These are phyloP conservation scores for Jamesozyma lodderae DNA, from an alignment of 805 yeast species.

Conservation along the genomic window DNA sequence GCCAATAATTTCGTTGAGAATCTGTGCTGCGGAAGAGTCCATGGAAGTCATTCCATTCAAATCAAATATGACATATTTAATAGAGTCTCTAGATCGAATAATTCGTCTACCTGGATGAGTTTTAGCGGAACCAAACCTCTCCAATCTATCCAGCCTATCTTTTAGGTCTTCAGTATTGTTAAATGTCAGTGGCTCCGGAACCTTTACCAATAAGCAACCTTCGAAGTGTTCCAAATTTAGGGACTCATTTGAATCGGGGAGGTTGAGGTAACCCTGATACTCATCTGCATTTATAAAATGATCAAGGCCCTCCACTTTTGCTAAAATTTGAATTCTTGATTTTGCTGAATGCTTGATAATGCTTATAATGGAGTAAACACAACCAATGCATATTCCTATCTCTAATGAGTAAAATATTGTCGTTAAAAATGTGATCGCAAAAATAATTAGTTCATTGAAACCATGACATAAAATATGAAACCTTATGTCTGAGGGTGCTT, in stretches of 20 bases:
- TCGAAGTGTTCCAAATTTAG: constrained; percentile 40
- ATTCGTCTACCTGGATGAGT: constrained; percentile 70
- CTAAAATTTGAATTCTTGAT: constrained; percentile 78
- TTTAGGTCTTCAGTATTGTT: constrained; percentile 76
- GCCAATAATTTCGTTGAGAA: constrained; percentile 49
- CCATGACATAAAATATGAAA: constrained; percentile 73
- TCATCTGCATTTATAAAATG: constrained; percentile 68
- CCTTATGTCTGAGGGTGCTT: constrained; percentile 66
- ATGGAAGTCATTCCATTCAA: constrained; percentile 72
- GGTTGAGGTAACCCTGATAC: constrained; percentile 32
- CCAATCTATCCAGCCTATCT: constrained; percentile 57
- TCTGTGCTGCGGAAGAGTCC: constrained; percentile 75
- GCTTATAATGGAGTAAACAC: constrained; percentile 66
- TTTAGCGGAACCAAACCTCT: constrained; percentile 63
- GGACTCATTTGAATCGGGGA: constrained; percentile 3
- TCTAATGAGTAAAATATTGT: constrained; percentile 74
- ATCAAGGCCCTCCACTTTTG: constrained; percentile 52
- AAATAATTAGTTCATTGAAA: constrained; percentile 63
- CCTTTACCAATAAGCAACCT: constrained; percentile 67
- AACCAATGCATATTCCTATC: constrained; percentile 83
- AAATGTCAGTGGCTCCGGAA: constrained; percentile 84
- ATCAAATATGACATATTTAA: constrained; percentile 60
- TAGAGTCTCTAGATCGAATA: constrained; percentile 32
- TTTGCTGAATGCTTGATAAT: constrained; percentile 72
- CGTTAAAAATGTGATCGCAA: constrained; percentile 51